Percentiles rank a stretch among this genome's conserved stretches.
Conservation (phyloP, 768 basidiomycete genomes). For the Rhizopogon sp. region DNA sequence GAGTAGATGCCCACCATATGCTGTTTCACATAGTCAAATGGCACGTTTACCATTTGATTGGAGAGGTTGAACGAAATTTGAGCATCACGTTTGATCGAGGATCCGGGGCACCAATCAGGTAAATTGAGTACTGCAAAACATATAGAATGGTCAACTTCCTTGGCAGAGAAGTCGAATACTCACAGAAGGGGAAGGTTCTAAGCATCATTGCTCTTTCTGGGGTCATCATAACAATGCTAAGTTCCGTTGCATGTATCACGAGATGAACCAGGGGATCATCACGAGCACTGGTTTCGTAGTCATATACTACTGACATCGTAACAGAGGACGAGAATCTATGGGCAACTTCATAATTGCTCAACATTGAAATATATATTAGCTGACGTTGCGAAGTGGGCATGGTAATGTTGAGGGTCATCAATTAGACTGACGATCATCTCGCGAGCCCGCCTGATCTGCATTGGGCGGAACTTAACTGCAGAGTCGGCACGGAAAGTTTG, state of each 20-base stretch:
- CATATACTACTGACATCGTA: conserved; percentile 29
- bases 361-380: not conserved
- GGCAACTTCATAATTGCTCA: not conserved
- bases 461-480: not conserved
- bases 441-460: not conserved
- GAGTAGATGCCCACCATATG: not conserved
- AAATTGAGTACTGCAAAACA: conserved; percentile 1
- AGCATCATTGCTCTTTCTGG: not conserved
- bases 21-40: conserved; percentile 1
- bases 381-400: conserved; percentile 12
- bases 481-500: conserved; percentile 3
- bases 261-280: conserved; percentile 28
- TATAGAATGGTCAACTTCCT: too few relatives aligned
- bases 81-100: conserved; percentile 3
- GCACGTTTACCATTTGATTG: not conserved
- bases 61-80: not conserved
- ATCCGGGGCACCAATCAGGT: conserved; percentile 8
- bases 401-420: not conserved
- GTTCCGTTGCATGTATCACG: conserved; percentile 13
- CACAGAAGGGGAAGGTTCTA: not conserved
- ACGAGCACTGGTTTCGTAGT: conserved; percentile 25
- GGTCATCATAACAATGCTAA: not conserved
- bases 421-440: not conserved
- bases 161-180: not conserved
- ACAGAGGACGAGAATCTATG: not conserved